Evolutionary conservation across 805 yeast genomes (phyloP), one percentile per base, ranked within the genome.

Genomic region (Zygosaccharomyces bailii): DNA sequence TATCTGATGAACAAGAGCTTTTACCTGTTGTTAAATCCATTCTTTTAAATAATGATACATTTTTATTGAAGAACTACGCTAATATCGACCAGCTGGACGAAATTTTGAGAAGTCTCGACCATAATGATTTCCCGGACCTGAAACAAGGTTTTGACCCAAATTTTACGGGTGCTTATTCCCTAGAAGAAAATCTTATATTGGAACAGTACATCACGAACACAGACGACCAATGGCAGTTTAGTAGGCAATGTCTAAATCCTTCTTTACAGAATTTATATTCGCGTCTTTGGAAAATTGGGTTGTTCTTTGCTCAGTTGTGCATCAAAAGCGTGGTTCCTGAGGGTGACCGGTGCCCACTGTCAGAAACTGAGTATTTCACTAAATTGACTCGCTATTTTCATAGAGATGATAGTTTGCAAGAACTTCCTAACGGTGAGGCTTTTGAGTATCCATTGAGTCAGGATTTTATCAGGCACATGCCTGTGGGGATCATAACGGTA

Each of bases 1-100:
- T 63, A 4, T 32, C 51, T 2, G 52, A 55, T 32, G 67, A 63
- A 39, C 46, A 47, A 2, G 55, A 56, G 5, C 45, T 63, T 20
- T 29, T 55, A 9, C 59, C 61, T 3, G 45, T 54, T 8, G 51
- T 63, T 11, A 54, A 50, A 39, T 35, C 45, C 5, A 52, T 61
- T 16, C 38, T 63, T 21, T 25, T 48, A 21, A 34, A 45, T 21
- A 36, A 53, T 37, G 64, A 63, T 44, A 56, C 60, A 5, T 60
- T 63, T 37, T 42, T 62, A 14, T 43, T 63, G 50, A 54, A 57
- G 37, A 62, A 63, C 45, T 62, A 56, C 42, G 66, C 68, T 5
- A 55, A 60, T 36, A 48, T 50, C 37, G 49, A 43, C 3, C 42
- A 42, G 1, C 27, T 62, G 14, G 55, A 52, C 37, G 47, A 33